These are phyloP conservation scores for Penicillium daleae DNA, from an alignment of 495 filamentous ascomycete species.

Conservation along the genomic window DNA sequence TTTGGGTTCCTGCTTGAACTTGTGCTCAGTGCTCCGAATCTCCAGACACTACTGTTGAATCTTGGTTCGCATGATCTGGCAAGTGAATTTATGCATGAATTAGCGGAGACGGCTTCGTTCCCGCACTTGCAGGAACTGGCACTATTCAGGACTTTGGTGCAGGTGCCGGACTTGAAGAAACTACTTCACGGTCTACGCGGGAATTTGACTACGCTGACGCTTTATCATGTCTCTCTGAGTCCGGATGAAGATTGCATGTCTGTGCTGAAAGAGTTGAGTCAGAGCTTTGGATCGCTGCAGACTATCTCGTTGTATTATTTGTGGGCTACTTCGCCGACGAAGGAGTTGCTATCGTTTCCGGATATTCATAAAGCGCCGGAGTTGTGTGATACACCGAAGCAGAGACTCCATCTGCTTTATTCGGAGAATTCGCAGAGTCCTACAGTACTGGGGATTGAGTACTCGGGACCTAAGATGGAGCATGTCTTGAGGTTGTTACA, in stretches of 20 bases:
- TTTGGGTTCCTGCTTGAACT: conserved; percentile 34
- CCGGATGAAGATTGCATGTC: conserved; percentile 23
- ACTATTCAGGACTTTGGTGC: conserved; percentile 26
- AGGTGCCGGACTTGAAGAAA: conserved; percentile 23
- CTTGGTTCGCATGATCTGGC: conserved; percentile 33
- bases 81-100: conserved; percentile 34
- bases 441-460: conserved; percentile 29
- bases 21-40: conserved; percentile 29
- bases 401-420: conserved; percentile 26
- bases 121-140: conserved; percentile 29
- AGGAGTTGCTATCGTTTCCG: conserved; percentile 27
- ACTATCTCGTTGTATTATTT: conserved; percentile 32
- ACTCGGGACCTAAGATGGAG: conserved; percentile 30
- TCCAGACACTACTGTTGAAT: conserved; percentile 28
- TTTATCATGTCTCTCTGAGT: conserved; percentile 28
- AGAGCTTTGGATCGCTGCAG: conserved; percentile 14
- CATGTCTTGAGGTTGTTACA: conserved; percentile 26
- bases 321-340: conserved; percentile 25
- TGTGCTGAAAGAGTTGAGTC: conserved; percentile 23
- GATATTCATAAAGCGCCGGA: conserved; percentile 22
- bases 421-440: conserved; percentile 24
- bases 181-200: conserved; percentile 18
- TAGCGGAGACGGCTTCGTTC: conserved; percentile 26
- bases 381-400: conserved; percentile 12
- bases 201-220: conserved; percentile 21